Base-by-base conservation (phyloP, 768 basidiomycete species). In the Termitomyces sp. region DNA sequence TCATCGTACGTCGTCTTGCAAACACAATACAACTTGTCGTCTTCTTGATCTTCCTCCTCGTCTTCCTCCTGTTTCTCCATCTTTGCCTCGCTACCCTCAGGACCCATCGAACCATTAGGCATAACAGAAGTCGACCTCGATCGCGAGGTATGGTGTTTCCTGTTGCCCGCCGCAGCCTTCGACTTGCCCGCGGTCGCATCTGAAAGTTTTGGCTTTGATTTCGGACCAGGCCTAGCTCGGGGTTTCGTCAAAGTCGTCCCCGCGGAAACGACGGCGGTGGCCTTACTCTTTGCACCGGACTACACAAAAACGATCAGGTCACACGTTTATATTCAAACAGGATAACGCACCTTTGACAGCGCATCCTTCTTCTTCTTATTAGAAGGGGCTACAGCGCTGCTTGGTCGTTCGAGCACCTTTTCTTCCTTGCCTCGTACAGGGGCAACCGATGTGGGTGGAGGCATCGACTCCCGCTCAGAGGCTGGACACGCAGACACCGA, bases 1-100 rank as follows among this genome's bases (percentile, higher is more conserved):
- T 93, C 89, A 62, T 96, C 90, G 62, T 96, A 95, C 62, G 77
- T 81, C 22, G 88, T 90, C 71, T 90, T 84, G 76, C 94, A 97
- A 14, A 96, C 75, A 65, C 94, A 96, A 65, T 96, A 96, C 52
- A 94, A 70, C 69, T 88, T 86, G 65, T 89, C 86, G 63, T 90
- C 83, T 35, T 84, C 84, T 36, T 70, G 70, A 45, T 72, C 74
- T 43, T 73, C 74, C 5, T 80, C 77, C 40, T 77, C 79, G 56
- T 80, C 85, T 45, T 77, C 79, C 22, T 77, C 73, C 55, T 78
- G 73, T 55, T 72, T 73, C 54, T 78, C 77, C 26, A 67, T 66
- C 56, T 71, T 69, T 54, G 62, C 54, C 48, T 78, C 72, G 40
- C 70, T 69, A 40, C 72, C 69, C 48, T 79, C 72, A 30, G 71